phyloP scores from a whole-genome alignment of 352 stramenopile species.

The Phytophthora citricola region DNA sequence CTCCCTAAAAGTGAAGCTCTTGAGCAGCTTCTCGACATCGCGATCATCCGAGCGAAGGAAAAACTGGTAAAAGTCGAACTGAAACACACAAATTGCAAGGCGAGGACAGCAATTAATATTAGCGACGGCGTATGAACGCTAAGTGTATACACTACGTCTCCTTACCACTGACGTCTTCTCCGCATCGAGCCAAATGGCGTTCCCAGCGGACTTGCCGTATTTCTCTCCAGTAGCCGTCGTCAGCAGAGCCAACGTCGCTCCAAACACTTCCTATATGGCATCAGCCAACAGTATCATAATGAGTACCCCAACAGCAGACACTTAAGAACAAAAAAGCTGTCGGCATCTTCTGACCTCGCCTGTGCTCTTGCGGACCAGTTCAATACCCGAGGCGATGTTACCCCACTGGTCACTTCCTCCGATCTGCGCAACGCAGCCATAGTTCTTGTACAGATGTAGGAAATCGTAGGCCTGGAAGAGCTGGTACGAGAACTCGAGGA shows the following conservation, averaged over 20 bases:
- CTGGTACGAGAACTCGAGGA: slow-evolving; percentile 99
- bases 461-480: slow-evolving; percentile 99
- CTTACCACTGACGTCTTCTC: slow-evolving; percentile 95
- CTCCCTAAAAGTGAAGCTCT: slow-evolving; percentile 97
- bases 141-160: slow-evolving; percentile 33
- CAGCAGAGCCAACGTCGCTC: slow-evolving; percentile 96
- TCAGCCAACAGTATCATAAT: slow-evolving; percentile 1
- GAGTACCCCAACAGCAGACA: not conserved
- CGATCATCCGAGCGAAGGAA: slow-evolving; percentile 90
- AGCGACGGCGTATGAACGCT: no score
- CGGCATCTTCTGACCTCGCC: slow-evolving; percentile 45
- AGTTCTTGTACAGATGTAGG: slow-evolving; percentile 93
- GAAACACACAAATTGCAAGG: slow-evolving; percentile 4
- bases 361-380: slow-evolving; percentile 94
- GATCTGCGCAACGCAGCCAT: slow-evolving; percentile 95
- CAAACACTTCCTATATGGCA: slow-evolving; percentile 84
- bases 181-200: slow-evolving; percentile 98
- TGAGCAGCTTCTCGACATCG: slow-evolving; percentile 96
- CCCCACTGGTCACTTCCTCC: slow-evolving; percentile 99
- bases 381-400: slow-evolving; percentile 98
- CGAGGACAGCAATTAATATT: no score
- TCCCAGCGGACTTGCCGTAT: slow-evolving; percentile 99
- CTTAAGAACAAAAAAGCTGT: not conserved
- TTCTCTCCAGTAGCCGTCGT: slow-evolving; percentile 98
- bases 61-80: slow-evolving; percentile 95